phyloP scores from a whole-genome alignment of 305 asterid genomes.

The Plantago coronopus region DNA sequence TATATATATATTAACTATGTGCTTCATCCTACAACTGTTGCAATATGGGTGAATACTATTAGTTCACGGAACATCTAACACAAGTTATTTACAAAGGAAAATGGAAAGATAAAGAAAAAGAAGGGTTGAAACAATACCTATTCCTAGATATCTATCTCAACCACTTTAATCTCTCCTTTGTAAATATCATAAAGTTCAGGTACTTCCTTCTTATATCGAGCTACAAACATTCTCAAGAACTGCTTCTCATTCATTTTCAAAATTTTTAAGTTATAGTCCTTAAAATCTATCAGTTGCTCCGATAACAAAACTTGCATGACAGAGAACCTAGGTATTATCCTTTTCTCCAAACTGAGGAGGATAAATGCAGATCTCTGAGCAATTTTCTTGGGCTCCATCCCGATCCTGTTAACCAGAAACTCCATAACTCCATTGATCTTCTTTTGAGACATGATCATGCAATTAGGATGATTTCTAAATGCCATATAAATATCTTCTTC shows the following conservation, averaged over 20 bases:
- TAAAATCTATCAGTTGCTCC: background rate
- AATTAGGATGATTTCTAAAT: conserved; percentile 1
- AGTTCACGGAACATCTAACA: background rate
- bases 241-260: background rate
- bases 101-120: background rate
- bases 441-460: conserved; percentile 6
- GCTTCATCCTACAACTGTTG: no score
- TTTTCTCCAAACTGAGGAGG: conserved; percentile 1
- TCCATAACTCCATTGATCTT: background rate
- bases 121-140: background rate
- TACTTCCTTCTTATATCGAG: background rate
- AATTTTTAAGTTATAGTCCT: background rate
- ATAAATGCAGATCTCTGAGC: background rate
- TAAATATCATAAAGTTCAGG: conserved; percentile 5
- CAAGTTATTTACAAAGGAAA: background rate
- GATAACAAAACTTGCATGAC: conserved; percentile 4
- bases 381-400: background rate
- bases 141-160: background rate
- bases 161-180: background rate
- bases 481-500: background rate
- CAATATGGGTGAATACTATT: background rate
- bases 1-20: no score
- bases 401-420: background rate
- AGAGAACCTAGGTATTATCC: conserved; percentile 6
- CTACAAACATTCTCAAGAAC: conserved; percentile 2